Evolutionary conservation across 2,329 filamentous ascomycete species (phyloP).

Genomic region (Boeremia exigua): DNA sequence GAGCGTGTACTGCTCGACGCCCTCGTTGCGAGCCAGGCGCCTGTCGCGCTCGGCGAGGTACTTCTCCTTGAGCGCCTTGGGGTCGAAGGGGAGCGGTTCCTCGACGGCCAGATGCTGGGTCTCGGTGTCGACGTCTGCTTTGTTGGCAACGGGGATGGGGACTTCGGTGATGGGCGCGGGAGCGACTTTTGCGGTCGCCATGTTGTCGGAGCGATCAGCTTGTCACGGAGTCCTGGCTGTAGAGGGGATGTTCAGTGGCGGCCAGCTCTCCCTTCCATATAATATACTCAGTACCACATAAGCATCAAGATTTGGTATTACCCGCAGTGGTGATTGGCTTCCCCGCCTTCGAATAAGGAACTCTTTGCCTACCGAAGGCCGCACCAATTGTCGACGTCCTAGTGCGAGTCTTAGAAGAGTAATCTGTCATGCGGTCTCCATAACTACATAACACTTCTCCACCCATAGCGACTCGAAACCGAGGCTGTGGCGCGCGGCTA

Average conservation of each 20-base stretch:
- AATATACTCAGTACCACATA: neutral
- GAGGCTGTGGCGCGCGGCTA: slow-evolving; percentile 6
- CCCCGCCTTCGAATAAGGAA: neutral
- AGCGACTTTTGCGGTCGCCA: slow-evolving; percentile 20
- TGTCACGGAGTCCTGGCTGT: neutral
- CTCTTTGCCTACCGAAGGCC: neutral
- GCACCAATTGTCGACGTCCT: neutral
- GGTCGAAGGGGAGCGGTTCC: slow-evolving; percentile 33
- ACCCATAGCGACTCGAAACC: neutral
- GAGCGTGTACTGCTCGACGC: slow-evolving; percentile 37
- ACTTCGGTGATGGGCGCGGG: slow-evolving; percentile 26
- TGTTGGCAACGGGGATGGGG: slow-evolving; percentile 21
- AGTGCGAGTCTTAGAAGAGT: neutral
- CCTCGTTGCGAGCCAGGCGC: slow-evolving; percentile 32
- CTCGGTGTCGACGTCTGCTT: slow-evolving; percentile 25
- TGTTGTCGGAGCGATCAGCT: too few species aligned
- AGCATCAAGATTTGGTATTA: neutral
- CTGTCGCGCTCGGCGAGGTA: slow-evolving; percentile 40
- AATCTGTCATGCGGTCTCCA: neutral
- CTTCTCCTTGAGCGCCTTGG: slow-evolving; percentile 32
- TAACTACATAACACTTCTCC: neutral
- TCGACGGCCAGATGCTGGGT: slow-evolving; percentile 20
- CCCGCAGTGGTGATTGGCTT: slow-evolving; percentile 1
- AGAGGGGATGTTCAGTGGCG: neutral
- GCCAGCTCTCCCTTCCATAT: neutral